Evolutionary conservation across 345 rosid genomes (phyloP), one percentile per base, ranked within the genome.

Genomic region (Euphorbia lathyris): DNA sequence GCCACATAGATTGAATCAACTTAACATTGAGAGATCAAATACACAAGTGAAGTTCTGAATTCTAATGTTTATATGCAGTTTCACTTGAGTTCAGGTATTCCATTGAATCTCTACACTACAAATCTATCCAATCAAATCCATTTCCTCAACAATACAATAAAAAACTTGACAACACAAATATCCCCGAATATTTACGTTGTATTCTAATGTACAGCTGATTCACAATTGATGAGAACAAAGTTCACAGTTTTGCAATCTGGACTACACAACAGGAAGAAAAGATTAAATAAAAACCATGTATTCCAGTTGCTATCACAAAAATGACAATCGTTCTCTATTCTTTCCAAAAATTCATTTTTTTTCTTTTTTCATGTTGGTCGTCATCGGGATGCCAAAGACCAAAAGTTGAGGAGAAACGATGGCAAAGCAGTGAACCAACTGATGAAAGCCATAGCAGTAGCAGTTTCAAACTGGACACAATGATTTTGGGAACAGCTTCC

Each of bases 361-460:
- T 59, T 77, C 6, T 10, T 23, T 59, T 56, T 73, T 8, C 38
- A 34, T 34, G 38, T 34, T 34, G 4, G 38, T 34, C 38, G 38
- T 83, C 78, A 88, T 75, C 81, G 78, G 58, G 90, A 84, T 7
- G 90, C 96, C 55, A 87, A 72, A 0, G 87, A 90, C 96, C 96
- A 90, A 70, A 87, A 84, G 77, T 86, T 90, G 38, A 87, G 78
- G 45, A 87, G 80, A 77, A 90, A 90, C 34, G 89, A 90, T 1
- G 92, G 92, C 57, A 87, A 65, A 43, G 90, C 84, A 9, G 83
- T 57, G 62, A 84, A 84, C 85, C 90, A 90, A 82, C 90, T 86
- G 68, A 83, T 72, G 79, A 87, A 90, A 59, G 96, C 90, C 96
- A 87, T 84, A 23, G 87, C 87, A 0, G 92, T 90, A 17, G 96